These are phyloP conservation scores for Fusarium zealandicum DNA, from an alignment of 2,329 filamentous ascomycete genomes.

Conservation along the genomic window DNA sequence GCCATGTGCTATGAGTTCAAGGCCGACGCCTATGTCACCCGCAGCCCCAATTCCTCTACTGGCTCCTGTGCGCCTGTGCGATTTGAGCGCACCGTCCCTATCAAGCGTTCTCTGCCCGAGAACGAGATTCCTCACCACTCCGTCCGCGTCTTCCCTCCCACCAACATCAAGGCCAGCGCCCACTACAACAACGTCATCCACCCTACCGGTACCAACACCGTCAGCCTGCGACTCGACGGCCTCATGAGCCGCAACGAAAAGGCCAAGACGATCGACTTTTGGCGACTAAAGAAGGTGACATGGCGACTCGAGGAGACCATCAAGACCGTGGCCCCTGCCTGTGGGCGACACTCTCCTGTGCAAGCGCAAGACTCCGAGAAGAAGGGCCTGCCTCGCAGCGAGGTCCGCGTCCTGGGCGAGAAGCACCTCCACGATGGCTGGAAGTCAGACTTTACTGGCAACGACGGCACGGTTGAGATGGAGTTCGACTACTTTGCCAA, in stretches of 20 bases:
- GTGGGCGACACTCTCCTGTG: constrained; percentile 71
- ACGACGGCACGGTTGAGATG: constrained; percentile 72
- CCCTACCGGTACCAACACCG: constrained; percentile 81
- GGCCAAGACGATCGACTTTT: constrained; percentile 76
- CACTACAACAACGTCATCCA: constrained; percentile 84
- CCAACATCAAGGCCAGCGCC: constrained; percentile 87
- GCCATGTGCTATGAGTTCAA: constrained; percentile 81
- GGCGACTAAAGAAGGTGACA: constrained; percentile 88
- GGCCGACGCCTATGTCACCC: constrained; percentile 68
- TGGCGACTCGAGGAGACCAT: constrained; percentile 93
- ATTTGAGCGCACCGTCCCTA: constrained; percentile 71
- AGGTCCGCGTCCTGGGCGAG: constrained; percentile 78
- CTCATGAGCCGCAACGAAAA: constrained; percentile 74
- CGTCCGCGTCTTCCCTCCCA: constrained; percentile 93
- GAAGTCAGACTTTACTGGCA: constrained; percentile 73
- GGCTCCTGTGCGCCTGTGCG: constrained; percentile 59
- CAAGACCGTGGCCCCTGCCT: constrained; percentile 80
- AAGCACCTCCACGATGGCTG: constrained; percentile 86
- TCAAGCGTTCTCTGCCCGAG: constrained; percentile 78
- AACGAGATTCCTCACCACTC: constrained; percentile 85
- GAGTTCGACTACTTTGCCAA: constrained; percentile 71
- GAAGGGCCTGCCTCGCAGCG: constrained; percentile 77
- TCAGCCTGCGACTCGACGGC: constrained; percentile 85
- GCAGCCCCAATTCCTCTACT: constrained; percentile 54
- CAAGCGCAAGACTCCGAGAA: constrained; percentile 47